Conservation (phyloP, 1,284 basidiomycete species). For the Pseudozyma sp. region DNA sequence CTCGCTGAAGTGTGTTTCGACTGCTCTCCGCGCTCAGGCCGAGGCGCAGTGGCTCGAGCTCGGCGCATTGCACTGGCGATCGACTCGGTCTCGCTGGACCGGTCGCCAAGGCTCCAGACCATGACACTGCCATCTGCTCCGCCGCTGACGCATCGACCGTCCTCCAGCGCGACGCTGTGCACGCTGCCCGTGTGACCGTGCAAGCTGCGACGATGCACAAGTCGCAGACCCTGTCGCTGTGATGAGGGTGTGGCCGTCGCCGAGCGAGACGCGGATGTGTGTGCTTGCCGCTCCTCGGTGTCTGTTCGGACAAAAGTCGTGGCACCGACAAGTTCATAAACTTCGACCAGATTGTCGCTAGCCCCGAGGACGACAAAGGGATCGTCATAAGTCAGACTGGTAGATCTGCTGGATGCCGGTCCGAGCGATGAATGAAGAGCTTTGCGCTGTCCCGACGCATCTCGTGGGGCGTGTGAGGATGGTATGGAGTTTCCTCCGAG, state of each 20-base stretch:
- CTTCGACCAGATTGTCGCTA: slow-evolving; percentile 63
- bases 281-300: not conserved
- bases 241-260: slow-evolving; percentile 32
- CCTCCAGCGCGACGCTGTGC: slow-evolving; percentile 58
- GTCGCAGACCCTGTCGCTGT: slow-evolving; percentile 18
- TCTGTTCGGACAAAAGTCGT: slow-evolving; percentile 20
- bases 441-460: not conserved
- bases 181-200: slow-evolving; percentile 67
- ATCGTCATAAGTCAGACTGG: slow-evolving; percentile 57
- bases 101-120: slow-evolving; percentile 61
- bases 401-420: slow-evolving; percentile 12
- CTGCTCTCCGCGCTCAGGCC: not conserved
- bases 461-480: no score
- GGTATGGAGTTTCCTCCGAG: slow-evolving; percentile 4
- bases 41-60: slow-evolving; percentile 5
- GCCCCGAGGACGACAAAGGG: slow-evolving; percentile 63
- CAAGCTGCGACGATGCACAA: slow-evolving; percentile 57
- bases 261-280: slow-evolving; percentile 3
- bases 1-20: not conserved
- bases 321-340: slow-evolving; percentile 55
- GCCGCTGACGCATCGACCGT: slow-evolving; percentile 62
- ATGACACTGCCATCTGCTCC: slow-evolving; percentile 66
- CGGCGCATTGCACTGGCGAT: slow-evolving; percentile 30
- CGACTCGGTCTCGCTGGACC: slow-evolving; percentile 37
- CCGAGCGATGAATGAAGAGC: not conserved